Evolutionary conservation across 2,329 filamentous ascomycete species (phyloP), one percentile per base, ranked within the genome.

Genomic region (Xylaria digitata): DNA sequence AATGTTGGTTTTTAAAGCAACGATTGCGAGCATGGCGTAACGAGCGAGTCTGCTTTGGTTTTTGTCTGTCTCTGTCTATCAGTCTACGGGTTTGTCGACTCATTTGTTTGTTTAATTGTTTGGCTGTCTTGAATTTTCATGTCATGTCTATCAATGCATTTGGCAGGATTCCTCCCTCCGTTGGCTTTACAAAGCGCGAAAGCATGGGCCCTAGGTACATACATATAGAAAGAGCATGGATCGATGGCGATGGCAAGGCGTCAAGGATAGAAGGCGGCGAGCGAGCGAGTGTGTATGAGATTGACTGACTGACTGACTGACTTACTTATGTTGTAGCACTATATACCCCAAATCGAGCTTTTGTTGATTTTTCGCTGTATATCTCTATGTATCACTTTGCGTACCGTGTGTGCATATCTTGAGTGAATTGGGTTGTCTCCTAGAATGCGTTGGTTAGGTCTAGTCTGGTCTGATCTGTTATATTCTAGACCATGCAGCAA

Each of bases 1-100:
- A 49, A 23, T 74, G 32, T 60, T 53, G 69, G 68, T 37, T 17
- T 34, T 37, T n/a, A 19, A 62, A 59, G n/a, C 15, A 63, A 52
- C 42, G 32, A 53, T 65, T 43, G 15, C 17, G 40, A 62, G 60
- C 56, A 69, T 66, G 13, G 55, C 56, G 50, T 45, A 61, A 56
- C 60, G 54, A 50, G 54, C 48, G 21, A n/a, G 43, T 49, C 11
- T 48, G 45, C 5, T 23, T 48, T 9, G 43, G n/a, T 26, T 23
- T 30, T 59, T 13, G 52, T 32, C 40, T 63, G 17, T 37, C 34
- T 40, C 9, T 40, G 8, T 57, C 17, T 66, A 21, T 54, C 6
- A 48, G 21, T 11, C 23, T 46, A 40, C 56, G 19, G 26, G 26
- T 57, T 21, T 21, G 26, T 42, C 53, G n/a, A 32, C 30, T 23